Evolutionary conservation across 768 basidiomycete species (phyloP).

Genomic region (Naganishia randhawae): DNA sequence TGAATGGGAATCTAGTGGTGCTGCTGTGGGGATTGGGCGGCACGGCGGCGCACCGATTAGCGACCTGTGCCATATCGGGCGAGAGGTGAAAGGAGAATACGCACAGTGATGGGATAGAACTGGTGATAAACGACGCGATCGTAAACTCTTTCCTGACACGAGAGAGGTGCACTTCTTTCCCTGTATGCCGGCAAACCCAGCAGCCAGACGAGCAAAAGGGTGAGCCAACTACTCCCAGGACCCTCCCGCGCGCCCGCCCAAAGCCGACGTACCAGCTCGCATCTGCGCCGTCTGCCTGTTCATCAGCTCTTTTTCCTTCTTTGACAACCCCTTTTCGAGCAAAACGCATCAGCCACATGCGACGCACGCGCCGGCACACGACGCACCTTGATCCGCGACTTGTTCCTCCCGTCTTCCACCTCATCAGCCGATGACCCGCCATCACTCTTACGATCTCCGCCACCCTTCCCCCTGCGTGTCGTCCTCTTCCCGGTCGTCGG

Average conservation of each 20-base stretch:
- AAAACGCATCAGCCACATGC: neutral
- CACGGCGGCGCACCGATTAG: neutral
- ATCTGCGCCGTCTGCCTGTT: slow-evolving; percentile 14
- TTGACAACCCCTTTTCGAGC: neutral
- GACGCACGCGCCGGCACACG: neutral
- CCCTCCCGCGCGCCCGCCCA: neutral
- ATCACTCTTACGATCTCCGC: no score
- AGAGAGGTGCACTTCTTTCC: slow-evolving; percentile 15
- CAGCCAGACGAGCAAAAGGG: no score
- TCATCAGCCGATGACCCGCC: slow-evolving; percentile 1
- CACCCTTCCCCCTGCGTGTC: neutral
- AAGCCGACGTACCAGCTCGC: slow-evolving; percentile 3
- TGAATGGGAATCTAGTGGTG: slow-evolving; percentile 18
- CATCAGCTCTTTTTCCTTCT: slow-evolving; percentile 15
- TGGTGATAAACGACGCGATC: neutral
- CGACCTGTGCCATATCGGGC: neutral
- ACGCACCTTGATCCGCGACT: slow-evolving; percentile 1
- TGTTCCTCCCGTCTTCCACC: neutral
- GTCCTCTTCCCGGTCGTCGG: neutral
- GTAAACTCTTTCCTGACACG: slow-evolving; percentile 15
- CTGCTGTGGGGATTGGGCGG: no score
- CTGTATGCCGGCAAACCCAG: no score
- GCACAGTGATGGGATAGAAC: slow-evolving; percentile 5
- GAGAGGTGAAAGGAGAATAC: neutral
- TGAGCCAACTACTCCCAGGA: neutral